Evolutionary conservation across 2,329 filamentous ascomycete species (phyloP).

Genomic region (Dryadomyces sulphureus): DNA sequence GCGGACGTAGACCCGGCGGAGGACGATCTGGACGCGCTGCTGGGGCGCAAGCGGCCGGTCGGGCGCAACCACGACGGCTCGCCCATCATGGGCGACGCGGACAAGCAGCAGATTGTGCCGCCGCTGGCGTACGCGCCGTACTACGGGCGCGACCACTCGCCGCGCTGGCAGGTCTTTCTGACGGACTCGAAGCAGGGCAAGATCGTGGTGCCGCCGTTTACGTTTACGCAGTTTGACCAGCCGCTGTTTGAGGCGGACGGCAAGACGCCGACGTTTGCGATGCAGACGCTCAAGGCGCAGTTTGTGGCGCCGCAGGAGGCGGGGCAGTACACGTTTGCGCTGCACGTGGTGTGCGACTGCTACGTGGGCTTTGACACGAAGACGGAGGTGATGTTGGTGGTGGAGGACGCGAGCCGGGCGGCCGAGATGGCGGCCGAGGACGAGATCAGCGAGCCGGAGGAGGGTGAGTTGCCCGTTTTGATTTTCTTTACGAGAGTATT

Average conservation of each 20-base stretch:
- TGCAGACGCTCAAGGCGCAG: conserved; percentile 94
- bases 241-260: conserved; percentile 67
- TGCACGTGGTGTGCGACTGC: conserved; percentile 87
- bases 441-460: conserved; percentile 94
- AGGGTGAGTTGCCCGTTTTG: conserved; percentile 53
- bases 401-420: conserved; percentile 80
- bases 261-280: conserved; percentile 71
- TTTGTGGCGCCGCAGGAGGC: conserved; percentile 89
- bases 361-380: conserved; percentile 91
- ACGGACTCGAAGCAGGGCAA: conserved; percentile 89
- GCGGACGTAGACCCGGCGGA: conserved; percentile 88
- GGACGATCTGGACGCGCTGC: conserved; percentile 74
- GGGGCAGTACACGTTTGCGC: conserved; percentile 85
- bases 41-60: conserved; percentile 53
- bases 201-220: conserved; percentile 91
- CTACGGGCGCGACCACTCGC: conserved; percentile 76
- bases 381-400: conserved; percentile 75
- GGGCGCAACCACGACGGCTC: conserved; percentile 48
- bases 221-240: conserved; percentile 86
- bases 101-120: conserved; percentile 54
- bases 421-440: conserved; percentile 70
- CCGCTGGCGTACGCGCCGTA: conserved; percentile 85
- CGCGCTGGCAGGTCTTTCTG: conserved; percentile 88
- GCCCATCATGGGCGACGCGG: conserved; percentile 28
- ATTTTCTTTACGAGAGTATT: neutral